Base-by-base conservation (phyloP, 1,139 yeast species). In the Yamadazyma friedrichii region DNA sequence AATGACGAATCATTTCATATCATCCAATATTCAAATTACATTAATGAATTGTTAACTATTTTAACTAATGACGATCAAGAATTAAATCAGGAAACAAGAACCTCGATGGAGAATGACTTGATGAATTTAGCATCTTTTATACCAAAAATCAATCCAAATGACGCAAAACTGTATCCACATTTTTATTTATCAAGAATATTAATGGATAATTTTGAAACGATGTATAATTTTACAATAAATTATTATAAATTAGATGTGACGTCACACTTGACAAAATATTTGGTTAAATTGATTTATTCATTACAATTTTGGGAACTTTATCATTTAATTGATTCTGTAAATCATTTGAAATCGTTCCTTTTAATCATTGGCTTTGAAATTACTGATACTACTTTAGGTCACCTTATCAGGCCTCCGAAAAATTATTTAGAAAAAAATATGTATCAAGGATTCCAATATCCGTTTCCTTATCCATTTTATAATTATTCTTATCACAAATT, bases 401-500 rank as follows among this genome's bases (percentile, higher is more conserved):
- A 66, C 5, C 47, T 72, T 17, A 65, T 72, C 11, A 56, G 58
- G 38, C 78, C 77, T 1, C 78, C 77, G 0, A 58, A 55, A 33
- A 70, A 70, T 44, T 69, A 59, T 44, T 48, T 70, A 47, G 61
- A 58, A 31, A 61, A 62, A 35, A 56, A 62, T 17, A 61, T 72
- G 67, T 57, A 66, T 28, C 66, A 64, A 44, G 78, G 77, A 1
- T 63, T 70, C 32, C 72, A 68, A 44, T 72, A 67, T 43, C 76
- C 77, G 11, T 71, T 66, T 44, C 77, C 77, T 4, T 72, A 67
- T 43, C 76, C 78, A 29, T 72, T 71, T 45, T 72, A 72, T 51
- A 71, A 71, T 42, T 72, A 62, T 48, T 69, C 76, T 2, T 71
- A 67, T 50, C 78, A 72, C 48, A 58, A 70, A 8, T 59, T 67